phyloP scores from a whole-genome alignment of 441 rosid genomes.

The Croton setiger region DNA sequence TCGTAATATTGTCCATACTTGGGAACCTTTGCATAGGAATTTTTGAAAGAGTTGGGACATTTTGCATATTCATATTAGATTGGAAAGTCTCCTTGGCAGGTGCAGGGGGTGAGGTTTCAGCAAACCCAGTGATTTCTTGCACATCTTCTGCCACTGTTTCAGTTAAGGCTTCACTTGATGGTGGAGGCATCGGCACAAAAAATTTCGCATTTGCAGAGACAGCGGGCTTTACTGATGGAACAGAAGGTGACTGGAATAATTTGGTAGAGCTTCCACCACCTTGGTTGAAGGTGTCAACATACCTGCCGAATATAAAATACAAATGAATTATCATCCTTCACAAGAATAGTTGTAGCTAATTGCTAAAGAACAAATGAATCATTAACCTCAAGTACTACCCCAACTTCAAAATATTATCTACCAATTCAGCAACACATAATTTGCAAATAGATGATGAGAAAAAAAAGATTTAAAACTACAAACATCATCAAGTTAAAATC shows the following conservation, averaged over 20 bases:
- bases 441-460: too few species aligned
- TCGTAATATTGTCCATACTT: slow-evolving; percentile 65
- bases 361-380: neutral
- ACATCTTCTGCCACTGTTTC: slow-evolving; percentile 53
- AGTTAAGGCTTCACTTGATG: slow-evolving; percentile 40
- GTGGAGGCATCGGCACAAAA: slow-evolving; percentile 66
- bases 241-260: slow-evolving; percentile 61
- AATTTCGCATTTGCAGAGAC: slow-evolving; percentile 67
- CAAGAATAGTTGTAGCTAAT: neutral
- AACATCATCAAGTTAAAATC: neutral
- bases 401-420: too few species aligned
- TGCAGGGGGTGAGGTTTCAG: slow-evolving; percentile 44
- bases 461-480: neutral
- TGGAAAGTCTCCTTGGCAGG: slow-evolving; percentile 39
- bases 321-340: neutral
- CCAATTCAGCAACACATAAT: too few species aligned
- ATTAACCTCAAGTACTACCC: neutral
- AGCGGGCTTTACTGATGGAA: slow-evolving; percentile 70
- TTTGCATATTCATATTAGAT: slow-evolving; percentile 10
- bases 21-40: slow-evolving; percentile 59
- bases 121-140: slow-evolving; percentile 35
- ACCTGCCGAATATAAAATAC: slow-evolving; percentile 37
- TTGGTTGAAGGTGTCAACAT: slow-evolving; percentile 77
- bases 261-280: slow-evolving; percentile 54
- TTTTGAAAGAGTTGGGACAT: slow-evolving; percentile 29